These are phyloP conservation scores for Fennellomyces sp. DNA, from an alignment of 371 early-diverging fungal species.

Conservation along the genomic window DNA sequence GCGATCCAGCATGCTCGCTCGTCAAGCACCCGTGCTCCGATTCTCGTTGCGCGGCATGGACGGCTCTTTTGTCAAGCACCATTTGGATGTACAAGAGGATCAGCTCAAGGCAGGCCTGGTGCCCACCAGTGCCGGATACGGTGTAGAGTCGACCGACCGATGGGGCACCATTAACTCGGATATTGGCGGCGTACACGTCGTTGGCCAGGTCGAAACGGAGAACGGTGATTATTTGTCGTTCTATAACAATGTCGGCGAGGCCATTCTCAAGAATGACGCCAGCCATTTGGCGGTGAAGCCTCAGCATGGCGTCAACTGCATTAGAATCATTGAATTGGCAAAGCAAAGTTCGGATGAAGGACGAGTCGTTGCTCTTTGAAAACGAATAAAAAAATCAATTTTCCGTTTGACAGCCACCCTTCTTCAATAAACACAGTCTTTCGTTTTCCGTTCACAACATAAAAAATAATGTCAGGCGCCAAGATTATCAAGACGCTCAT, in stretches of 20 bases:
- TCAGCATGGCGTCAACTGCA: constrained; percentile 68
- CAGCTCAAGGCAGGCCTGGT: constrained; percentile 69
- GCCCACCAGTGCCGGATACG: constrained; percentile 53
- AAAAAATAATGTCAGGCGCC: constrained; percentile 22
- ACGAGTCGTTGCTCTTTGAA: constrained; percentile 31
- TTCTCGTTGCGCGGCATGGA: constrained; percentile 73
- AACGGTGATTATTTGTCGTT: constrained; percentile 63
- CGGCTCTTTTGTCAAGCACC: constrained; percentile 69
- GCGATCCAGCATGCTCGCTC: constrained; percentile 74
- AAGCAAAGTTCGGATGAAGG: constrained; percentile 64
- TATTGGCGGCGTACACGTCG: constrained; percentile 52
- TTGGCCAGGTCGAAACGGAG: constrained; percentile 61
- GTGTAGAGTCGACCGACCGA: constrained; percentile 49
- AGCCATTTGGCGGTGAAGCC: constrained; percentile 61
- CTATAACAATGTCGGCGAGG: constrained; percentile 68
- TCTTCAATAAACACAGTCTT: no score
- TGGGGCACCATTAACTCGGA: constrained; percentile 64
- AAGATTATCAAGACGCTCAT: constrained; percentile 37
- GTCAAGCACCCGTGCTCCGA: constrained; percentile 64
- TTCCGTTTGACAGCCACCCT: not conserved
- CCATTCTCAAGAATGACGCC: constrained; percentile 52
- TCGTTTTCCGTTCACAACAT: not conserved
- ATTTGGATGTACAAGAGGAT: constrained; percentile 76
- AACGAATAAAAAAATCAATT: not conserved
- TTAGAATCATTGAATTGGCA: constrained; percentile 73